These are phyloP conservation scores for Noccaea caerulescens DNA, from an alignment of 345 rosid genomes.

Conservation along the genomic window DNA sequence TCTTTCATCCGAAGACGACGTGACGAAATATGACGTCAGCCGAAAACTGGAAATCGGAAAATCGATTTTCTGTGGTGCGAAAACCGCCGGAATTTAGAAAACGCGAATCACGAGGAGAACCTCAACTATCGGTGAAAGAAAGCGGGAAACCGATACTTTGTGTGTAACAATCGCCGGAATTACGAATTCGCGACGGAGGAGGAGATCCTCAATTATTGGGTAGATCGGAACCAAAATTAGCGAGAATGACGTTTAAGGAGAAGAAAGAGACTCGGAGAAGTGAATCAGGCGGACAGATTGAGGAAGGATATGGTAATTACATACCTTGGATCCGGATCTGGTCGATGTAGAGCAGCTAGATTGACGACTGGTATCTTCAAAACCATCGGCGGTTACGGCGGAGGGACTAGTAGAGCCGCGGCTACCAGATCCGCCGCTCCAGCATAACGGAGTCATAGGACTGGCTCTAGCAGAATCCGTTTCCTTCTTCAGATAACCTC, in stretches of 20 bases:
- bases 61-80: not conserved
- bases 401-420: slow-evolving; percentile 54
- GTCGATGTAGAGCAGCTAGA: slow-evolving; percentile 47
- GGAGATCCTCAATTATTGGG: not conserved
- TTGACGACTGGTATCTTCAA: slow-evolving; percentile 64
- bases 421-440: slow-evolving; percentile 62
- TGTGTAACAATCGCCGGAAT: not conserved
- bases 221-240: slow-evolving; percentile 21
- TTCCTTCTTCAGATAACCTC: slow-evolving; percentile 42
- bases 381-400: slow-evolving; percentile 57
- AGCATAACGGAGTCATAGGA: slow-evolving; percentile 69
- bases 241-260: not conserved
- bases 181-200: not conserved
- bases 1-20: not conserved
- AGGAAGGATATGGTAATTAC: not conserved
- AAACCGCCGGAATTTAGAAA: not conserved
- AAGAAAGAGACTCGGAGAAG: not conserved
- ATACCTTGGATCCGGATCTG: slow-evolving; percentile 77
- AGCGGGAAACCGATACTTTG: not conserved
- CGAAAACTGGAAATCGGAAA: not conserved
- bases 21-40: slow-evolving; percentile 14
- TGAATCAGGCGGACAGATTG: slow-evolving; percentile 9
- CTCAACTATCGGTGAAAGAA: not conserved
- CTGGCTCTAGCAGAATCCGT: slow-evolving; percentile 57
- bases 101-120: not conserved